Percentiles rank a stretch among this genome's conserved stretches.
These are phyloP conservation scores for Lagerstroemia speciosa DNA, from an alignment of 345 rosid genomes.

Conservation along the genomic window DNA sequence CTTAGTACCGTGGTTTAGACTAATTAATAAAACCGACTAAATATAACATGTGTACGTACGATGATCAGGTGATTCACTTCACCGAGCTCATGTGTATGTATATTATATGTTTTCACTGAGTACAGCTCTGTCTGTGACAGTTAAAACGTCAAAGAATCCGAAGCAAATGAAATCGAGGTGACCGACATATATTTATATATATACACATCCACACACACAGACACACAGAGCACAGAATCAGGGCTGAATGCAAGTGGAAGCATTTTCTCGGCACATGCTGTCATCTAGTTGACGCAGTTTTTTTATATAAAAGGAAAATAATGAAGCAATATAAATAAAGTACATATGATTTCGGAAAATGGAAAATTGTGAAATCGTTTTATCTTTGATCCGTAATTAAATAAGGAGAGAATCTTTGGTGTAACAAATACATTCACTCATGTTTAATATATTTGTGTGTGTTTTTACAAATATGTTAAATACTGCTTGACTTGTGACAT, in stretches of 20 bases:
- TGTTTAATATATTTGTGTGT: too few species aligned
- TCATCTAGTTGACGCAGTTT: not conserved
- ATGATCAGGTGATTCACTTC: not conserved
- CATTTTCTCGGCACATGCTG: constrained; percentile 1
- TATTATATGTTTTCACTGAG: not conserved
- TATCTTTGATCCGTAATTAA: too few species aligned
- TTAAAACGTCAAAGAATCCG: not conserved
- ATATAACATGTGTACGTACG: not conserved
- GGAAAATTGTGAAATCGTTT: too few species aligned
- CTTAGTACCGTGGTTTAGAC: too few species aligned
- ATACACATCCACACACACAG: too few species aligned
- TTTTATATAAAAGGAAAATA: not conserved
- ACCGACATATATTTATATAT: not conserved
- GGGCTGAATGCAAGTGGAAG: not conserved
- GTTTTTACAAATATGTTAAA: too few species aligned
- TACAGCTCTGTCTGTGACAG: not conserved
- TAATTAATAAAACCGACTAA: too few species aligned
- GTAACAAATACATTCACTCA: too few species aligned
- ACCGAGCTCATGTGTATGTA: not conserved
- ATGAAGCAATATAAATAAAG: too few species aligned
- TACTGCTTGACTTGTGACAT: too few species aligned
- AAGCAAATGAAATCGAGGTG: not conserved
- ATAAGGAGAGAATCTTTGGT: too few species aligned
- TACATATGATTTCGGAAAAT: too few species aligned
- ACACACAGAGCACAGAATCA: not conserved